Conservation (phyloP, 345 rosid species). For the Moringa oleifera region DNA sequence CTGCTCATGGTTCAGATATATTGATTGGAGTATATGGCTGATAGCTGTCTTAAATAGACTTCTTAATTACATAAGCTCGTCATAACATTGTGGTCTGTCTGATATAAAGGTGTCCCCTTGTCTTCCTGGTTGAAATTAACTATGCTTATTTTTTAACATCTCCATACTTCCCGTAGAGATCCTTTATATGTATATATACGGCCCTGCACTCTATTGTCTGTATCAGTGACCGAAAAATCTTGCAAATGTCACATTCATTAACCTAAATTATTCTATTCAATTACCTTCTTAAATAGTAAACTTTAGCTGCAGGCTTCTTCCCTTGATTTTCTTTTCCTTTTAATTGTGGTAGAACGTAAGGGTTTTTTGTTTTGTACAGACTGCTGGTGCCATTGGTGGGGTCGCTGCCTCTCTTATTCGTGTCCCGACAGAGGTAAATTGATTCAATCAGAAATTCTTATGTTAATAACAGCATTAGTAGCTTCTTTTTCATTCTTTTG, state of each 20-base stretch:
- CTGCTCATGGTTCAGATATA: too few species aligned
- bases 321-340: not conserved
- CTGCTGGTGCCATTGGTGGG: conserved; percentile 96
- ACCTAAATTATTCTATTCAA: not conserved
- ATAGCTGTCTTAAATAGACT: too few species aligned
- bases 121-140: too few species aligned
- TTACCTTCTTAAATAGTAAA: not conserved
- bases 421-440: conserved; percentile 87
- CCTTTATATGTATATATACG: not conserved
- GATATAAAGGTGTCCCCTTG: too few species aligned
- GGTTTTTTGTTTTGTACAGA: conserved; percentile 35
- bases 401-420: conserved; percentile 88
- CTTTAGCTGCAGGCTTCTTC: not conserved
- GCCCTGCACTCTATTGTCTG: not conserved
- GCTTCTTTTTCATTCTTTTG: not conserved
- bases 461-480: conserved; percentile 1
- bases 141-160: too few species aligned
- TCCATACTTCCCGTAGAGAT: too few species aligned
- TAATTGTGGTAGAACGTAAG: conserved; percentile 9
- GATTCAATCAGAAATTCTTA: not conserved
- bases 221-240: conserved; percentile 4
- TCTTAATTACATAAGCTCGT: too few species aligned
- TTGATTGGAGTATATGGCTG: too few species aligned
- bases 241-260: not conserved
- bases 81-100: too few species aligned